A percentile compares a stretch with the other conserved stretches of the same genome.
Evolutionary conservation across 2,329 filamentous ascomycete genomes (phyloP).

Genomic region (Cladobotryum protrusum): DNA sequence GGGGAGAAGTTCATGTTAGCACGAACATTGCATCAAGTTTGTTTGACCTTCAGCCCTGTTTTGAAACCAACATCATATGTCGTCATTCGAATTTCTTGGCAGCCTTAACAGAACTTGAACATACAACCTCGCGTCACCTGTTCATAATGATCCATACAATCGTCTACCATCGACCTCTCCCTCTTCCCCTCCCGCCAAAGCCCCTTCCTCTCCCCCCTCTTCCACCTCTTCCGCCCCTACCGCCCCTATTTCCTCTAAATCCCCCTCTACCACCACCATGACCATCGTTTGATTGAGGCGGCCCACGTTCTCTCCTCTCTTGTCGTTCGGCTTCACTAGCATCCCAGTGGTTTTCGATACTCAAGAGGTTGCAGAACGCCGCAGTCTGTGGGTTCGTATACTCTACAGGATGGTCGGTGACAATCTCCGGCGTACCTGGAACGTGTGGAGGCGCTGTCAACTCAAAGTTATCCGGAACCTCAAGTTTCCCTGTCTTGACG

Average conservation of each 20-base stretch:
- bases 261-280: constrained; percentile 32
- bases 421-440: constrained; percentile 48
- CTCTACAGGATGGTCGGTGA: constrained; percentile 63
- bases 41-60: too few species aligned
- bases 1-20: too few species aligned
- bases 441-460: constrained; percentile 69
- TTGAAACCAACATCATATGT: too few species aligned
- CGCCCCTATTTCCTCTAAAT: constrained; percentile 29
- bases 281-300: constrained; percentile 40
- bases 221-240: constrained; percentile 23
- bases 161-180: neutral
- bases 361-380: constrained; percentile 72
- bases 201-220: neutral
- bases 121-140: too few species aligned
- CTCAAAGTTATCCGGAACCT: constrained; percentile 72
- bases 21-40: too few species aligned
- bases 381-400: constrained; percentile 83
- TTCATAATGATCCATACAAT: too few species aligned
- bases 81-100: too few species aligned
- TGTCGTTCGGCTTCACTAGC: constrained; percentile 64
- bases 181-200: constrained; percentile 4
- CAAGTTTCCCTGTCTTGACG: constrained; percentile 53
- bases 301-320: constrained; percentile 52
- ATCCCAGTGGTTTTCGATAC: constrained; percentile 69
- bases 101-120: too few species aligned